Evolutionary conservation across 352 stramenopile genomes (phyloP), one percentile per base, ranked within the genome.

Genomic region (Globisporangium barbulae): DNA sequence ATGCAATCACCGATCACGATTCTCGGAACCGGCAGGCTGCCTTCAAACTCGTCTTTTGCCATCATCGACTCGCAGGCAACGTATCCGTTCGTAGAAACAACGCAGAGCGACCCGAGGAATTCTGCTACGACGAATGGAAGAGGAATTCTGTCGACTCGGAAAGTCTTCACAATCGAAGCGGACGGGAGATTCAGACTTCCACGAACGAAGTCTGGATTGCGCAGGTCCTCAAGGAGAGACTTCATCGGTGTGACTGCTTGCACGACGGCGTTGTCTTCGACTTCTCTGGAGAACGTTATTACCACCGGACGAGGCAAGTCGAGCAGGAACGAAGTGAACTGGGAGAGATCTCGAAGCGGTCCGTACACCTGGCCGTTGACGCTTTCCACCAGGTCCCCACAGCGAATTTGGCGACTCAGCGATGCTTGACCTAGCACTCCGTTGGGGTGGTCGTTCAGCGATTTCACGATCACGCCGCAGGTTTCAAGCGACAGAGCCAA

Each of bases 301-400:
- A 76, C 76, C 10, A 93, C 58, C 9, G 87, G 87, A 7, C 87
- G 81, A 35, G 81, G 78, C 15, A 93, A 67, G 9, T 70, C 75
- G n/a, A 91, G 69, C 42, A 95, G 59, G 49, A 68, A 81, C 7
- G 85, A 78, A 4, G 87, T 95, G 47, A 95, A 95, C 67, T 95
- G 83, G 28, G 81, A 92, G 33, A 95, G 65, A 72, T 93, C 85
- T 13, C 63, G 79, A 19, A 95, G 59, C 21, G 74, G 50, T 8
- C 87, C 87, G 50, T 91, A 89, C 1, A 61, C 49, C 28, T 83
- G 75, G 19, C 76, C 84, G 61, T 95, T 93, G 17, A 95, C 78
- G 35, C 63, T 69, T 59, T 93, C 84, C 55, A 95, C 84, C 47
- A 89, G 63, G 53, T 95, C 87, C n/a, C 85, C 87, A 1, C 70